Evolutionary conservation across 805 yeast genomes (phyloP), one percentile per base, ranked within the genome.

Genomic region (Cyberlindnera petersonii): DNA sequence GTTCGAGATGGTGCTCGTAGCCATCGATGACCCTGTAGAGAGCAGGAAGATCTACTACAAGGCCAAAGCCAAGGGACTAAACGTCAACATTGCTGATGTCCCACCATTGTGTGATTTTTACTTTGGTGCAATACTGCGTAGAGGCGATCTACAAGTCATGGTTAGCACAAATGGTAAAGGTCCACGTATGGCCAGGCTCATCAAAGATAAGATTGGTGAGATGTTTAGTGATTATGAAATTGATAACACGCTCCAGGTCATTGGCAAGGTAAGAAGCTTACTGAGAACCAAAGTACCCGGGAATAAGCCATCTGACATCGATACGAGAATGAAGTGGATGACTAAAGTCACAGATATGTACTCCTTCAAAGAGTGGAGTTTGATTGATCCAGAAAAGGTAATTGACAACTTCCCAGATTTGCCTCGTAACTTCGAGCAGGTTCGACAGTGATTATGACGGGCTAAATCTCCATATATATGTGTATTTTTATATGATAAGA

Each of bases 21-120:
- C 91, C 35, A 74, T 86, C 28, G 86, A 83, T 56, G 87, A 83
- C 53, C 83, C 83, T 39, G 67, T 64, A 10, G 61, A 74, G 35
- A 76, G 86, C 24, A 65, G 71, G 17, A 60, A 63, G 46, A 77
- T 86, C 16, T 85, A 80, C 55, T 69, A 74, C 44, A 61, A 67
- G 44, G 60, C 69, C 44, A 64, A 70, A 47, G 50, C 59, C 35
- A n/a, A n/a, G n/a, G n/a, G n/a, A n/a, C 50, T 66, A 31, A 61
- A 77, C 19, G 86, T 83, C 18, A 86, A 86, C 54, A 80, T 85
- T 27, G 95, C 95, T 2, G 95, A 86, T 58, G 82, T 82, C 45
- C 94, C 95, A 3, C 72, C 74, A n/a, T 64, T 77, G 43, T 86
- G 95, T 64, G 95, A 86, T 59, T 86, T 84, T 60, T 86, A 84